Conservation (phyloP, 2,329 filamentous ascomycete genomes). For the Penicillium sp. region DNA sequence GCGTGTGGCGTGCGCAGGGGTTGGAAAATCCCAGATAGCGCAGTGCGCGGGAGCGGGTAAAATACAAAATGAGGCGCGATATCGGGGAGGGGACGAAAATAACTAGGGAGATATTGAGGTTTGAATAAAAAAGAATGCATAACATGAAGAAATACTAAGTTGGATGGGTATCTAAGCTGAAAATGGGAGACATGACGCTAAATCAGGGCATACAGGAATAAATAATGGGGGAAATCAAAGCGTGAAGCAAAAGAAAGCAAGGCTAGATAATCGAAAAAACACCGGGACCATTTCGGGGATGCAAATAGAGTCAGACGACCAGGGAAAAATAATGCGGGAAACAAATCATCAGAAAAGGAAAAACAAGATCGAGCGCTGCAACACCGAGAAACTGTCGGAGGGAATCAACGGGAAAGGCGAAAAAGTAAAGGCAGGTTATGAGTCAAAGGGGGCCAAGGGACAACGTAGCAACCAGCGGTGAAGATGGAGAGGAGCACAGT, state of each 20-base stretch:
- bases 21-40: conserved; percentile 13
- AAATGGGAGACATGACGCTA: conserved; percentile 19
- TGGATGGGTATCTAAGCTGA: conserved; percentile 26
- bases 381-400: conserved; percentile 15
- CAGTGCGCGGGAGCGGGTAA: conserved; percentile 19
- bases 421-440: conserved; percentile 9
- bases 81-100: conserved; percentile 25
- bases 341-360: conserved; percentile 20
- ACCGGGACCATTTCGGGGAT: conserved; percentile 10
- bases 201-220: conserved; percentile 20
- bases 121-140: neutral
- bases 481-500: conserved; percentile 12
- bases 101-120: conserved; percentile 19
- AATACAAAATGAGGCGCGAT: conserved; percentile 17
- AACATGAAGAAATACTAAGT: neutral
- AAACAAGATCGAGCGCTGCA: conserved; percentile 15
- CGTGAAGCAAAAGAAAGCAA: neutral
- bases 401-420: neutral
- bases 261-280: neutral
- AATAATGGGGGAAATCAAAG: conserved; percentile 6
- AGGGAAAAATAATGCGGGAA: neutral
- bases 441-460: conserved; percentile 18
- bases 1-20: conserved; percentile 16
- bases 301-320: conserved; percentile 5
- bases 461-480: conserved; percentile 27